phyloP scores from a whole-genome alignment of 768 basidiomycete species.

The Gelatoporia subvermispora region DNA sequence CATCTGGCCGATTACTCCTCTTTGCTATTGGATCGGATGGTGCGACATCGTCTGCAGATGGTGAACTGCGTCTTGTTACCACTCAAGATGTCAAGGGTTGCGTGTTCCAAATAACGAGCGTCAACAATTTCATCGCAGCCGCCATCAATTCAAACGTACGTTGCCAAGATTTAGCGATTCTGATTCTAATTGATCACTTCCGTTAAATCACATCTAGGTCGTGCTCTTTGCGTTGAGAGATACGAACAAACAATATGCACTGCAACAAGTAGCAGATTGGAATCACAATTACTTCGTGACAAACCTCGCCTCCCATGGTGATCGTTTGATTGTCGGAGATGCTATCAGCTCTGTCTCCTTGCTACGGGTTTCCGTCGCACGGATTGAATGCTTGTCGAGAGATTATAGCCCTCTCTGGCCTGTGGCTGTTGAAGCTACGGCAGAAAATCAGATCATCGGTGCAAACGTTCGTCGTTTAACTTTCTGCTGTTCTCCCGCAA shows the following conservation, averaged over 20 bases:
- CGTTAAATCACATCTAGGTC: conserved; percentile 10
- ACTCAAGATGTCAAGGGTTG: conserved; percentile 53
- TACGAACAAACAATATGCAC: conserved; percentile 29
- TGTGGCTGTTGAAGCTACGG: conserved; percentile 54
- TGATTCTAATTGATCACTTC: too few relatives aligned
- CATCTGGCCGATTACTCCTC: conserved; percentile 57
- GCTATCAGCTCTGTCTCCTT: conserved; percentile 75
- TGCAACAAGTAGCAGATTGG: conserved; percentile 54
- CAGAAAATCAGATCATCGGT: conserved; percentile 55
- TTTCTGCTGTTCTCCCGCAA: background rate
- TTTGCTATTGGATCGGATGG: conserved; percentile 35
- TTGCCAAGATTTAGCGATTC: too few relatives aligned
- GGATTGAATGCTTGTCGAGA: conserved; percentile 46
- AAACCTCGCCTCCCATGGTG: conserved; percentile 51
- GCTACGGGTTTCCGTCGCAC: conserved; percentile 43
- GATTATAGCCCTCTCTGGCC: conserved; percentile 80
- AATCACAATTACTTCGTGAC: conserved; percentile 80
- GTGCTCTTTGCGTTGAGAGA: conserved; percentile 36
- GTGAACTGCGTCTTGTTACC: conserved; percentile 30
- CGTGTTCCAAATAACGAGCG: conserved; percentile 56
- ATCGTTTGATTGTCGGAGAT: conserved; percentile 69
- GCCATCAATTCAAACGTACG: conserved; percentile 76
- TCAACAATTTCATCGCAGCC: conserved; percentile 51
- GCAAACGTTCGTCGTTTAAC: conserved; percentile 56
- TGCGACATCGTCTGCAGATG: conserved; percentile 15